Conservation (phyloP, 768 basidiomycete genomes). For the Suillus sp. region DNA sequence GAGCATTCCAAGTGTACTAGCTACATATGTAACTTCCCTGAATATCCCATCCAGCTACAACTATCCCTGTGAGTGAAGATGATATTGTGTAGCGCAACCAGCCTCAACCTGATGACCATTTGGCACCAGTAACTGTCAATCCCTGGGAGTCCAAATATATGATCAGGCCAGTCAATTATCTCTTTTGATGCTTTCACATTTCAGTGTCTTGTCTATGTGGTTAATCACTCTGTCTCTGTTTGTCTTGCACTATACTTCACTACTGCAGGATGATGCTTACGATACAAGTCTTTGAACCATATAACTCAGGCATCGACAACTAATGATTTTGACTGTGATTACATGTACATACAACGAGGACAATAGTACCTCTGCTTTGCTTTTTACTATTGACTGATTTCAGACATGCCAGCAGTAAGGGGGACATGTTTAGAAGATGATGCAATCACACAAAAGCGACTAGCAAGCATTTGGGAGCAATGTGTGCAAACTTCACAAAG, state of each 20-base stretch:
- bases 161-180: not conserved
- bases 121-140: not conserved
- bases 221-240: not conserved
- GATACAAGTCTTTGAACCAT: too few species aligned
- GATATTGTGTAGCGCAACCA: not conserved
- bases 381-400: too few species aligned
- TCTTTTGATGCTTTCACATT: not conserved
- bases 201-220: not conserved
- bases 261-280: not conserved
- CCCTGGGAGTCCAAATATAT: not conserved
- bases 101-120: not conserved
- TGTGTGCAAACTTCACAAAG: too few species aligned
- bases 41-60: not conserved
- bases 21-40: not conserved
- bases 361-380: too few species aligned
- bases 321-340: slow-evolving; percentile 5
- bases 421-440: too few species aligned
- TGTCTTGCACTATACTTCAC: not conserved
- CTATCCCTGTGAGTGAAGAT: not conserved
- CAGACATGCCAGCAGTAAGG: too few species aligned
- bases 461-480: too few species aligned
- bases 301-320: not conserved
- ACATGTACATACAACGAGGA: not conserved
- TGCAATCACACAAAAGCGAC: too few species aligned
- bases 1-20: not conserved